phyloP scores from a whole-genome alignment of 139 green algal species.

The Chlorella sp. region DNA sequence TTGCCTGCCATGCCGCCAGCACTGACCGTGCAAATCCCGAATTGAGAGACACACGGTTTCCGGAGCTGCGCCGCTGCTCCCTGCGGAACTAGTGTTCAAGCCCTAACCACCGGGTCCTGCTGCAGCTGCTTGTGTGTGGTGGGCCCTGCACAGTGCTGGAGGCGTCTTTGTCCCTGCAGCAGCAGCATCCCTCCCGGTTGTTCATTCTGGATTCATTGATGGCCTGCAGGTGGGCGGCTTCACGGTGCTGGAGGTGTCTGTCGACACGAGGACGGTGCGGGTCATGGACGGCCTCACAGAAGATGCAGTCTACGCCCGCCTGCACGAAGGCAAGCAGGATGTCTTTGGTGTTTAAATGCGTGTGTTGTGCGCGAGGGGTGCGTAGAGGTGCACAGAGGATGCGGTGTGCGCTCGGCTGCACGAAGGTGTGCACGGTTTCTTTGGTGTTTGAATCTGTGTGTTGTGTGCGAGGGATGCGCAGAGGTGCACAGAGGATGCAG shows the following conservation, averaged over 20 bases:
- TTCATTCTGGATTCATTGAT: not conserved
- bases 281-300: conserved; percentile 75
- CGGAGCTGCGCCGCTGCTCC: too few species aligned
- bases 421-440: not conserved
- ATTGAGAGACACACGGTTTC: too few species aligned
- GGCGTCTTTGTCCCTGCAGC: too few species aligned
- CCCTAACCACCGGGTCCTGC: too few species aligned
- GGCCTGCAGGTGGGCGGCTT: conserved; percentile 56
- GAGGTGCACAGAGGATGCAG: not conserved
- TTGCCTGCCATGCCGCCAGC: too few species aligned
- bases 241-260: conserved; percentile 64
- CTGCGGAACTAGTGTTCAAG: too few species aligned
- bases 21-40: too few species aligned
- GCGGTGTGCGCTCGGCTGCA: not conserved
- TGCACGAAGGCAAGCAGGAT: conserved; percentile 47
- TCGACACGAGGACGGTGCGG: conserved; percentile 45
- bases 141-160: too few species aligned
- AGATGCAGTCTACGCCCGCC: conserved; percentile 64
- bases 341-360: not conserved
- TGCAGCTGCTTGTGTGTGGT: too few species aligned
- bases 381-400: not conserved
- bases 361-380: not conserved
- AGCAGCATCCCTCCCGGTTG: too few species aligned
- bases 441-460: not conserved
- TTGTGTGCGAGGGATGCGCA: not conserved